Conservation (phyloP, 768 basidiomycete species). For the Omphalotus guepiniiformis region DNA sequence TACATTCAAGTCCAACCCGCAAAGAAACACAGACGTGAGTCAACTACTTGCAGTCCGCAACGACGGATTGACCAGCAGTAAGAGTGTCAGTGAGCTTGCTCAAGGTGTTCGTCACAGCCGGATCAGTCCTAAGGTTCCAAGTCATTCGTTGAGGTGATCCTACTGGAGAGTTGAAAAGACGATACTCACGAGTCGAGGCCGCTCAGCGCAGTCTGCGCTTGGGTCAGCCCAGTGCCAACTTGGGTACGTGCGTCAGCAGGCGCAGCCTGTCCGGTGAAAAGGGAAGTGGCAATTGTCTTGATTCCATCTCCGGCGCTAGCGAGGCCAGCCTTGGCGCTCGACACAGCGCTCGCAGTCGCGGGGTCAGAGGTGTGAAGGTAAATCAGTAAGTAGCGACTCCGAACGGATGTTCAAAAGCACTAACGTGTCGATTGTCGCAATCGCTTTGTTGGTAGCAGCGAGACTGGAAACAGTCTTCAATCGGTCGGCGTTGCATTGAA, state of each 20-base stretch:
- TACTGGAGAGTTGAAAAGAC: not conserved
- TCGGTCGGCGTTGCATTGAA: constrained; percentile 29
- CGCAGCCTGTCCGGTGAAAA: constrained; percentile 4
- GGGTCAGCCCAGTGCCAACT: not conserved
- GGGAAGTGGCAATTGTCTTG: constrained; percentile 9
- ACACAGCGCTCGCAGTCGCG: constrained; percentile 1
- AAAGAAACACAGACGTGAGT: too few species aligned
- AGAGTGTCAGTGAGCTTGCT: constrained; percentile 3
- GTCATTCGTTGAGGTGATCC: not conserved
- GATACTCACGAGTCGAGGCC: constrained; percentile 6
- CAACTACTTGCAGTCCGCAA: not conserved
- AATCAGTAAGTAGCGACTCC: not conserved
- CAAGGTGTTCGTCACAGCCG: not conserved
- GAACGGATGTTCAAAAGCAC: not conserved
- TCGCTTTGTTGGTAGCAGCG: constrained; percentile 15
- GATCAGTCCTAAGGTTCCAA: not conserved
- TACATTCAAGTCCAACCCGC: too few species aligned
- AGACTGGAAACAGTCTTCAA: constrained; percentile 24
- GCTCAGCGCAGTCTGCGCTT: constrained; percentile 5
- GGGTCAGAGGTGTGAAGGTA: not conserved
- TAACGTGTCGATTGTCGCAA: not conserved
- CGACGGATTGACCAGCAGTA: not conserved
- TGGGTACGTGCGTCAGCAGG: constrained; percentile 9
- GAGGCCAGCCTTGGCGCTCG: constrained; percentile 4
- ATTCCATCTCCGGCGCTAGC: constrained; percentile 7